These are phyloP conservation scores for Sphaerulina populicola DNA, from an alignment of 2,329 filamentous ascomycete genomes.

Conservation along the genomic window DNA sequence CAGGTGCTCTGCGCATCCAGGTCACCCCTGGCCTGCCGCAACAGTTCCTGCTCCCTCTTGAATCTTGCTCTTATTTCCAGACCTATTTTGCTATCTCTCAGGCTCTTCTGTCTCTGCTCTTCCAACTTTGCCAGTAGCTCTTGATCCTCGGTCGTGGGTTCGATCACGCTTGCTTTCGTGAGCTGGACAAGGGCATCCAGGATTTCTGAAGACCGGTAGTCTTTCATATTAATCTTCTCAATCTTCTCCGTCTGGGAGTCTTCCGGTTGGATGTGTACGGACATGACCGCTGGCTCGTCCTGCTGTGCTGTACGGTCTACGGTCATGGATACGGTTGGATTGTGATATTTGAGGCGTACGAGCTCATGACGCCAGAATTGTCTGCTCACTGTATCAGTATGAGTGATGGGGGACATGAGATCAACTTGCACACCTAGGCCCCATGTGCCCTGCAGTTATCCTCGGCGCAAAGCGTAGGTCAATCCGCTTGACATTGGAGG, in stretches of 20 bases:
- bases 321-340: constrained; percentile 75
- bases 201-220: constrained; percentile 54
- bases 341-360: constrained; percentile 86
- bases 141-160: constrained; percentile 53
- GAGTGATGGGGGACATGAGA: background rate
- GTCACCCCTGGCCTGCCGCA: constrained; percentile 49
- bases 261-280: constrained; percentile 50
- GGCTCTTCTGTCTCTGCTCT: constrained; percentile 45
- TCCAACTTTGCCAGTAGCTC: constrained; percentile 51
- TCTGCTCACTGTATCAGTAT: constrained; percentile 39
- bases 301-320: constrained; percentile 60
- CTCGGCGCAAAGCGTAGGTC: constrained; percentile 62
- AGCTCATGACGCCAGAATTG: constrained; percentile 83
- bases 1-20: constrained; percentile 19
- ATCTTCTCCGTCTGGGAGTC: constrained; percentile 30
- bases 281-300: constrained; percentile 52
- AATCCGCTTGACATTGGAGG: constrained; percentile 65
- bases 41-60: constrained; percentile 54
- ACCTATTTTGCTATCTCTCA: constrained; percentile 49
- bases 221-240: constrained; percentile 50
- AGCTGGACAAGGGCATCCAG: constrained; percentile 53
- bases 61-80: constrained; percentile 48
- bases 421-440: constrained; percentile 51
- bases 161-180: constrained; percentile 52
- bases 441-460: constrained; percentile 60